A percentile compares a stretch with the other conserved stretches of the same genome.
Conservation (phyloP, 495 filamentous ascomycete species). For the Chlorociboria aeruginascens region DNA sequence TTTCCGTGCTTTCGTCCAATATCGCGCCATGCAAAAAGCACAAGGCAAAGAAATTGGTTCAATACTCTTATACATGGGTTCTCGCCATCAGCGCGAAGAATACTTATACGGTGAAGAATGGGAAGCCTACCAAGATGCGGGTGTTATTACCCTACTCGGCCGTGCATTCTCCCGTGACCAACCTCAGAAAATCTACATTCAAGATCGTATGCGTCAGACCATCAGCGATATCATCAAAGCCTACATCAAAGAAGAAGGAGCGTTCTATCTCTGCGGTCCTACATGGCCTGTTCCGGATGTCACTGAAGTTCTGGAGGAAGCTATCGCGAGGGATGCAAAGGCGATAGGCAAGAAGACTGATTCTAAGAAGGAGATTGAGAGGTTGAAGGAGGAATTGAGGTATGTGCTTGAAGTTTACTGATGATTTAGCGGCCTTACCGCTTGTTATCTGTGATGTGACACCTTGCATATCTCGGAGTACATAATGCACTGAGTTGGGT, state of each 20-base stretch:
- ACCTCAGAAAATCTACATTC: slow-evolving; percentile 97
- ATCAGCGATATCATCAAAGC: slow-evolving; percentile 77
- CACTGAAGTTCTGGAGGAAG: slow-evolving; percentile 84
- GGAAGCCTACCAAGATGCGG: slow-evolving; percentile 94
- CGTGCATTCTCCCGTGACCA: slow-evolving; percentile 95
- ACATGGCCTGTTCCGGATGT: slow-evolving; percentile 99
- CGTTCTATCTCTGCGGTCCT: slow-evolving; percentile 94
- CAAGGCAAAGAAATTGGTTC: slow-evolving; percentile 90
- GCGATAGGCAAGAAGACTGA: slow-evolving; percentile 66
- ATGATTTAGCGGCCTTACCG: not conserved
- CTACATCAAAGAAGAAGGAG: slow-evolving; percentile 77
- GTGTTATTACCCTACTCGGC: slow-evolving; percentile 87
- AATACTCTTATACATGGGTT: slow-evolving; percentile 92
- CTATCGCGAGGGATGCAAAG: slow-evolving; percentile 69
- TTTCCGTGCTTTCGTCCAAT: slow-evolving; percentile 96
- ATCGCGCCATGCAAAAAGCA: slow-evolving; percentile 91
- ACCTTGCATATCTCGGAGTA: no score
- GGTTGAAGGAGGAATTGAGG: slow-evolving; percentile 82
- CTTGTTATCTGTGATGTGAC: no score
- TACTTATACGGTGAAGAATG: slow-evolving; percentile 99
- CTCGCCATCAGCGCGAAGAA: slow-evolving; percentile 92
- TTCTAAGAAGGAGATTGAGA: slow-evolving; percentile 85
- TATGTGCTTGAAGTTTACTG: slow-evolving; percentile 97
- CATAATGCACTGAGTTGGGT: no score
- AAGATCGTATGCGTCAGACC: slow-evolving; percentile 91